phyloP scores from a whole-genome alignment of 2,329 filamentous ascomycete species.

The Geoglossum cookeanum region DNA sequence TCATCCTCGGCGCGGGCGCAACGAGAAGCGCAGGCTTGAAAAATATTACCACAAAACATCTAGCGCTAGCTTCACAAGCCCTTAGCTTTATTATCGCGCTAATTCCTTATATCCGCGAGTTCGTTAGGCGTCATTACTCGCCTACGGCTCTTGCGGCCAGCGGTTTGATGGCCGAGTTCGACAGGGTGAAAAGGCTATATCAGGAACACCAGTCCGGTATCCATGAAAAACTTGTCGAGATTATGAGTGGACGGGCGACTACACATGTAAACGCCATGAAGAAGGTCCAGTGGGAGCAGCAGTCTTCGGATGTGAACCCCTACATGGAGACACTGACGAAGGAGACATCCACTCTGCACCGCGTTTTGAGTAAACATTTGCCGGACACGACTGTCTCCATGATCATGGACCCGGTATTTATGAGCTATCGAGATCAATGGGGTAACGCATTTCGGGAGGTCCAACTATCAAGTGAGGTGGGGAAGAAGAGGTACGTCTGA shows the following conservation, averaged over 20 bases:
- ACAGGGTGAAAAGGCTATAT: slow-evolving; percentile 63
- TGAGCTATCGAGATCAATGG: slow-evolving; percentile 63
- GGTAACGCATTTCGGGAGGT: slow-evolving; percentile 49
- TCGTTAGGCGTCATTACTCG: slow-evolving; percentile 55
- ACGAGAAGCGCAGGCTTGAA: slow-evolving; percentile 75
- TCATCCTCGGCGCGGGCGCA: slow-evolving; percentile 87
- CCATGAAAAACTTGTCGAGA: slow-evolving; percentile 82
- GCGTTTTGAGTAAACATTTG: slow-evolving; percentile 65
- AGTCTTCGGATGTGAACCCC: slow-evolving; percentile 31
- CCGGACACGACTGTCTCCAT: slow-evolving; percentile 55
- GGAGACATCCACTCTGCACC: slow-evolving; percentile 69
- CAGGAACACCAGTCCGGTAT: slow-evolving; percentile 85
- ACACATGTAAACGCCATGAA: slow-evolving; percentile 58
- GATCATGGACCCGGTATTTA: slow-evolving; percentile 76
- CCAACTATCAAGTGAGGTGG: slow-evolving; percentile 43
- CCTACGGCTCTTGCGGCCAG: slow-evolving; percentile 28
- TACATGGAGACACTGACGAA: slow-evolving; percentile 81
- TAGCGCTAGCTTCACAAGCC: slow-evolving; percentile 79
- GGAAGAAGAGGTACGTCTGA: slow-evolving; percentile 47
- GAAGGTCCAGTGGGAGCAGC: slow-evolving; percentile 52
- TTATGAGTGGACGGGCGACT: slow-evolving; percentile 63
- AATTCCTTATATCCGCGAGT: slow-evolving; percentile 80
- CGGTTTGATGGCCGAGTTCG: slow-evolving; percentile 61
- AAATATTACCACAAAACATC: slow-evolving; percentile 90
- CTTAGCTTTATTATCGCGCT: slow-evolving; percentile 73